Evolutionary conservation across 345 rosid species (phyloP).

Genomic region (Hypericum androsaemum): DNA sequence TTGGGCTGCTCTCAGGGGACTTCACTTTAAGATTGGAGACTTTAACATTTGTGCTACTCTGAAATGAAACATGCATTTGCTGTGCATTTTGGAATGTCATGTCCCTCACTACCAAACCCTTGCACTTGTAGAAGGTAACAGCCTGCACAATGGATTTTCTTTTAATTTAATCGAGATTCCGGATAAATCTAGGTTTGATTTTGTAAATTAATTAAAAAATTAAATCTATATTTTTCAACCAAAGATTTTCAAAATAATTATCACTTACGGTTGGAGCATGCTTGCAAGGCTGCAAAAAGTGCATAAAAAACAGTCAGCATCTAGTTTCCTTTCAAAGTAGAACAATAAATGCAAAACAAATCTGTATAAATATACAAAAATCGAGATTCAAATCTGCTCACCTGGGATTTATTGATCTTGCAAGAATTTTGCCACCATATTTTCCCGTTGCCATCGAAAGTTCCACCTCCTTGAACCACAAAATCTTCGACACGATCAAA

Average conservation of each 20-base stretch:
- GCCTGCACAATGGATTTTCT: conserved; percentile 32
- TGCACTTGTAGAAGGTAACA: conserved; percentile 48
- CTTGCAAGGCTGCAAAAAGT: conserved; percentile 58
- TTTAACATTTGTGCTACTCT: conserved; percentile 35
- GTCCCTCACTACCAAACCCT: conserved; percentile 34
- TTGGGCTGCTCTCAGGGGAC: conserved; percentile 60
- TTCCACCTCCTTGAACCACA: conserved; percentile 52
- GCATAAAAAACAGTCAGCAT: not conserved
- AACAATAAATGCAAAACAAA: too few relatives aligned
- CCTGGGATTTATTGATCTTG: conserved; percentile 57
- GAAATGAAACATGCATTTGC: conserved; percentile 55
- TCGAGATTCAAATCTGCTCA: conserved; percentile 13
- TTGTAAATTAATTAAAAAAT: not conserved
- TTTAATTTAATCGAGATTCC: not conserved
- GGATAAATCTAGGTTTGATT: not conserved
- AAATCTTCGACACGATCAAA: conserved; percentile 41
- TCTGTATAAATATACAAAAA: not conserved
- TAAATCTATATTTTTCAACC: not conserved
- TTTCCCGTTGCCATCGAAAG: conserved; percentile 64
- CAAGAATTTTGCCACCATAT: conserved; percentile 90
- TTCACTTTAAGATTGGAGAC: conserved; percentile 42
- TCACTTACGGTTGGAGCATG: conserved; percentile 70
- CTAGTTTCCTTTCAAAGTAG: too few relatives aligned
- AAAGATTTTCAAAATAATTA: not conserved
- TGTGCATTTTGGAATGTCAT: conserved; percentile 58